phyloP scores from a whole-genome alignment of 192 early-diverging fungal genomes.

The Gorgonomyces haynaldii region DNA sequence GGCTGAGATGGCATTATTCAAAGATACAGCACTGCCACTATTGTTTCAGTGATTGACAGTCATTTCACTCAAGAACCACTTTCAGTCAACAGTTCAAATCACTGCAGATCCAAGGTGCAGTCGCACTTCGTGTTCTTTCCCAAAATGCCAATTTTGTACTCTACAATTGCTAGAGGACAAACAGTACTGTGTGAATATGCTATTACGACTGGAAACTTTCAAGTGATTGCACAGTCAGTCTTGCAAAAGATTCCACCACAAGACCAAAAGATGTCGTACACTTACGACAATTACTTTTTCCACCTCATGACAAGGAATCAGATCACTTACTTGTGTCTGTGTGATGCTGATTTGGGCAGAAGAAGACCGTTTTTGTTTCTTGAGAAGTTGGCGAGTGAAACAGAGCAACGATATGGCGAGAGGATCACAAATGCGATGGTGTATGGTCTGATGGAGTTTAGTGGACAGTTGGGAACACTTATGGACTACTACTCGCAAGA shows the following conservation, averaged over 20 bases:
- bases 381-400: conserved; percentile 62
- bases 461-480: conserved; percentile 62
- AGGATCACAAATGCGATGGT: conserved; percentile 45
- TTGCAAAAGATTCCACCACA: conserved; percentile 73
- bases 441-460: conserved; percentile 74
- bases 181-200: conserved; percentile 70
- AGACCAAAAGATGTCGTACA: conserved; percentile 83
- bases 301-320: conserved; percentile 76
- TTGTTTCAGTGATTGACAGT: too few species aligned
- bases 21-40: too few species aligned
- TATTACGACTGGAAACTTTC: conserved; percentile 70
- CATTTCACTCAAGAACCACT: too few species aligned
- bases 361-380: conserved; percentile 84
- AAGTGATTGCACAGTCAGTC: conserved; percentile 70
- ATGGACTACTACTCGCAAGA: conserved; percentile 69
- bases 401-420: conserved; percentile 44
- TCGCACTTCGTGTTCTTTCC: too few species aligned
- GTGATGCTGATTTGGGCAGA: conserved; percentile 61
- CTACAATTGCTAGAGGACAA: too few species aligned
- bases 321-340: conserved; percentile 79
- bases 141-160: too few species aligned
- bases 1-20: too few species aligned
- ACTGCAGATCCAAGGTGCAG: too few species aligned
- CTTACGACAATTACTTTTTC: conserved; percentile 85
- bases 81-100: too few species aligned